Percentiles rank a stretch among this genome's conserved stretches.
phyloP scores from a whole-genome alignment of 2,329 filamentous ascomycete species.

The Colletotrichum sp. region DNA sequence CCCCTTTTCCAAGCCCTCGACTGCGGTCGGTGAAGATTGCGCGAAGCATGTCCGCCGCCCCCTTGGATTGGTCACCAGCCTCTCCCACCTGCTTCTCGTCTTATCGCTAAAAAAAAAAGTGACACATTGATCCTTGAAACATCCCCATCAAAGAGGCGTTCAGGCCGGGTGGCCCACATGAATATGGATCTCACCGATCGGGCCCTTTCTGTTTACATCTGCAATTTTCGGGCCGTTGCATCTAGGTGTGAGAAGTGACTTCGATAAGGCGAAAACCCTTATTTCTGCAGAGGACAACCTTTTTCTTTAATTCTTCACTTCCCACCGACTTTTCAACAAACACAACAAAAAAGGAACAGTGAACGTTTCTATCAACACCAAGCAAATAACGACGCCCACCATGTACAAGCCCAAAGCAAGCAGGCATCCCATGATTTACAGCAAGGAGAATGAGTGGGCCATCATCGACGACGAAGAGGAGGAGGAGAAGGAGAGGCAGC shows the following conservation, averaged over 20 bases:
- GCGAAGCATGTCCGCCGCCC: neutral
- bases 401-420: neutral
- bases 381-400: neutral
- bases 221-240: neutral
- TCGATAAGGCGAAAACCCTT: neutral
- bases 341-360: neutral
- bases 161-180: neutral
- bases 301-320: neutral
- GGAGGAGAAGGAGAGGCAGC: constrained; percentile 3
- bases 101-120: neutral
- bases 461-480: constrained; percentile 20
- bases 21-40: neutral
- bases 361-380: neutral
- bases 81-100: neutral
- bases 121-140: neutral
- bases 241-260: neutral
- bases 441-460: constrained; percentile 20
- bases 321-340: neutral
- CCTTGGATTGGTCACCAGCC: neutral
- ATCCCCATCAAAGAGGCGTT: neutral
- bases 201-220: neutral
- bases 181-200: neutral
- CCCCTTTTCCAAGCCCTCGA: neutral
- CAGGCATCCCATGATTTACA: neutral
- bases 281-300: neutral